Base-by-base conservation (phyloP, 306 rosid genomes). In the Cotoneaster glaucophyllus region DNA sequence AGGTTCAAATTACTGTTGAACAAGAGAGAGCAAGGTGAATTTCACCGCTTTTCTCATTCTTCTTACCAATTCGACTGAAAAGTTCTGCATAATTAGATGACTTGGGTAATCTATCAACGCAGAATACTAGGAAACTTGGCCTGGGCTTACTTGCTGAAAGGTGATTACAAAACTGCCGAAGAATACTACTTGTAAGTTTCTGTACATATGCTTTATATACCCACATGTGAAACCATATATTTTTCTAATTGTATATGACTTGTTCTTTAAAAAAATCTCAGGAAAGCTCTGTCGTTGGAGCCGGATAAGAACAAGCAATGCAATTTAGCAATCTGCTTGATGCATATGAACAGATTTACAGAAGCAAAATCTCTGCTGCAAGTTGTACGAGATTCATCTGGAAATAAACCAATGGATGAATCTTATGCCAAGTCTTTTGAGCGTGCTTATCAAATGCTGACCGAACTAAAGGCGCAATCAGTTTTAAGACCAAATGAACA, bases 91-190 rank as follows among this genome's bases (percentile, higher is more conserved):
- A 32, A 39, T 64, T 64, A 56, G 22, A 29, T 68, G 11, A 75
- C 75, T 63, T 69, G 26, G 57, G 37, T 69, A 21, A 22, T 80
- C 56, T 44, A 43, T 74, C 24, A 45, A 76, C 71, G 68, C 76
- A 93, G 98, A 82, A 87, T 95, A 79, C 73, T 95, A 3, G 98
- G 98, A 39, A 95, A 95, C 87, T 84, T 92, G 84, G 98, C 97
- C 37, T 95, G 97, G 97, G 98, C 98, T 73, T 95, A 86, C 85
- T 67, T 92, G 92, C 97, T 90, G 81, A 90, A 85, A 76, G 84
- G 80, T 28, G 90, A 92, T 63, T 87, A 89, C 74, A 75, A 59
- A 71, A 52, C 74, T 22, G 91, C 97, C 4, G 98, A 92, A 84
- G 96, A 90, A 68, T 83, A 89, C 83, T 95, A 95, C 83, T 78